Conservation (phyloP, 257 asterid species). For the Datura wrightii region DNA sequence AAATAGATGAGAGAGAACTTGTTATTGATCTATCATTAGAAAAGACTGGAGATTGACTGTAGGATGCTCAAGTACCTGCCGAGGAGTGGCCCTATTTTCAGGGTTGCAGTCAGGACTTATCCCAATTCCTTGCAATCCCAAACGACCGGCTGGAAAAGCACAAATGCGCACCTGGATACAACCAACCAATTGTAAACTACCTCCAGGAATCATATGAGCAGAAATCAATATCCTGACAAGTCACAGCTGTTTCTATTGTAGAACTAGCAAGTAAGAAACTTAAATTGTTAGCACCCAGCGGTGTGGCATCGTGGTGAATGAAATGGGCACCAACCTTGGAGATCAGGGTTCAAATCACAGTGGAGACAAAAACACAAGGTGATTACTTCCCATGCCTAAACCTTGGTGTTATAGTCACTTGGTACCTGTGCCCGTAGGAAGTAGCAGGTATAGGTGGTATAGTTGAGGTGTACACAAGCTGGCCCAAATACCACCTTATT, state of each 20-base stretch:
- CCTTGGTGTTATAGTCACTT: neutral
- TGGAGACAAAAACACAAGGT: neutral
- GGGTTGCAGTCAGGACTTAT: constrained; percentile 98
- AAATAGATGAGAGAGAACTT: neutral
- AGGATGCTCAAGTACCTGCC: constrained; percentile 61
- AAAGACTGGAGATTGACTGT: neutral
- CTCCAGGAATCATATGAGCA: neutral
- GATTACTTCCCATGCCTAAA: neutral
- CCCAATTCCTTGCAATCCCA: constrained; percentile 84
- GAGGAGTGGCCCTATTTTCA: constrained; percentile 72
- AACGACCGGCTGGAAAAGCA: constrained; percentile 82
- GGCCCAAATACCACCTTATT: neutral
- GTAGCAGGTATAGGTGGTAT: neutral
- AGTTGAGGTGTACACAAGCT: neutral
- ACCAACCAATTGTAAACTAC: neutral
- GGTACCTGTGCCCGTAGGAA: neutral
- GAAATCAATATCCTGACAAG: constrained; percentile 1
- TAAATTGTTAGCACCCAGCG: neutral
- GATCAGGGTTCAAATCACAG: neutral
- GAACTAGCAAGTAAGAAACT: neutral
- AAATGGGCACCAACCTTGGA: neutral
- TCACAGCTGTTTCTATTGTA: neutral
- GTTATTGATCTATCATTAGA: neutral
- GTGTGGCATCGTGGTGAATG: neutral
- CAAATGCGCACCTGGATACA: constrained; percentile 78